A percentile compares a stretch with the other conserved stretches of the same genome.
Evolutionary conservation across 345 rosid genomes (phyloP).

Genomic region (Melaleuca alternifolia): DNA sequence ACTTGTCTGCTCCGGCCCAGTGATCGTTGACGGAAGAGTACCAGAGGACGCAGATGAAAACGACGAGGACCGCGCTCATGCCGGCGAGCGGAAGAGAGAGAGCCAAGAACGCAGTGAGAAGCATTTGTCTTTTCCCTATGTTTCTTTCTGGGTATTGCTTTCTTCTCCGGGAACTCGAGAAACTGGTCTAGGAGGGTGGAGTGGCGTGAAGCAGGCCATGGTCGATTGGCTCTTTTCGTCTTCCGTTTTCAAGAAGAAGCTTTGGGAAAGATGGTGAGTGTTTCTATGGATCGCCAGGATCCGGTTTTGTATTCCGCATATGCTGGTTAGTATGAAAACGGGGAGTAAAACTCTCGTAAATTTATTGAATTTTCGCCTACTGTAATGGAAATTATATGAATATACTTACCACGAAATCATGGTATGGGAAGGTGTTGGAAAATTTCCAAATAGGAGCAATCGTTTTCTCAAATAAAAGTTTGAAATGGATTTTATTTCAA

Average conservation of each 20-base stretch:
- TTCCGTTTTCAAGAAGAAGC: not conserved
- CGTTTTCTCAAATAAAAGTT: too few species aligned
- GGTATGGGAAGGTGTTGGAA: not conserved
- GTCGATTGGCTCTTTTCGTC: not conserved
- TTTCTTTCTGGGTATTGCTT: not conserved
- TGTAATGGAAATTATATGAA: not conserved
- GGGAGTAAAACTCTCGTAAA: not conserved
- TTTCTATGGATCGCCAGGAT: not conserved
- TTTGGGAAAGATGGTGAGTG: not conserved
- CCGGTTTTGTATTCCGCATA: too few species aligned
- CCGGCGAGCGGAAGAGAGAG: conserved; percentile 67
- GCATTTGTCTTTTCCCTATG: conserved; percentile 7
- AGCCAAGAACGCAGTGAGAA: conserved; percentile 44
- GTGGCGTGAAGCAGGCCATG: not conserved
- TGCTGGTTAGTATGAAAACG: not conserved
- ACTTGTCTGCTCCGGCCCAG: conserved; percentile 3
- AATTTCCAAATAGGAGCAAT: too few species aligned
- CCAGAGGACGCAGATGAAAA: conserved; percentile 56
- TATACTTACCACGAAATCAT: not conserved
- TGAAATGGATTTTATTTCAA: too few species aligned
- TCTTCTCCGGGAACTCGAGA: not conserved
- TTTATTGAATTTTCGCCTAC: not conserved
- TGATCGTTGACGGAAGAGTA: conserved; percentile 8
- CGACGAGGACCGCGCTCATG: conserved; percentile 44
- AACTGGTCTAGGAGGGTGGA: not conserved